A percentile compares a stretch with the other conserved stretches of the same genome.
These are phyloP conservation scores for Microcera coccophila DNA, from an alignment of 2,329 filamentous ascomycete genomes.

Conservation along the genomic window DNA sequence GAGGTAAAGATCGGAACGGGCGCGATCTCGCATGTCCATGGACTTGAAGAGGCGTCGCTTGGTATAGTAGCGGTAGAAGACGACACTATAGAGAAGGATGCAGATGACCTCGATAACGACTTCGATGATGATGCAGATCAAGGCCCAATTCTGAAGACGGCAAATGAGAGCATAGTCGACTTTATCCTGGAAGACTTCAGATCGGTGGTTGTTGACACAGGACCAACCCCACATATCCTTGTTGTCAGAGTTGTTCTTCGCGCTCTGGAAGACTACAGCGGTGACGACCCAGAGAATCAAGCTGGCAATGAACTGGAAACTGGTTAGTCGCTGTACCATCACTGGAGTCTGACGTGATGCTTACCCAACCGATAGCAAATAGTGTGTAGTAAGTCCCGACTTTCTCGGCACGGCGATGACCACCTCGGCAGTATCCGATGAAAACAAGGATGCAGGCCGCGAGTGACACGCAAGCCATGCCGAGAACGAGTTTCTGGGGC, in stretches of 20 bases:
- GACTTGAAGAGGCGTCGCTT: constrained; percentile 94
- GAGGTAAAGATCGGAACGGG: constrained; percentile 91
- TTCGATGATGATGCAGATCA: constrained; percentile 97
- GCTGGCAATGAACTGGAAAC: constrained; percentile 70
- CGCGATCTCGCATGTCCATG: constrained; percentile 92
- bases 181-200: constrained; percentile 71
- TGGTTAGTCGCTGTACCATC: constrained; percentile 5
- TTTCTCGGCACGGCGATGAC: constrained; percentile 85
- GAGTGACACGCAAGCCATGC: constrained; percentile 76
- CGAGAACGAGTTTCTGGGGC: constrained; percentile 83
- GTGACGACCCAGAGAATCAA: constrained; percentile 89
- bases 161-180: constrained; percentile 89
- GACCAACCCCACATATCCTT: constrained; percentile 98
- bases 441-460: constrained; percentile 76
- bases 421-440: constrained; percentile 80
- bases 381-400: constrained; percentile 92
- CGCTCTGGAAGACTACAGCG: constrained; percentile 77
- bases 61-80: constrained; percentile 97
- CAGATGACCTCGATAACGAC: constrained; percentile 87
- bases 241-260: constrained; percentile 63
- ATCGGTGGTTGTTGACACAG: constrained; percentile 83
- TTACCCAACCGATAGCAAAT: constrained; percentile 77
- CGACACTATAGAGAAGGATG: constrained; percentile 86
- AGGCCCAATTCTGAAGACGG: constrained; percentile 86
- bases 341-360: constrained; percentile 9